These are phyloP conservation scores for Myotisia sp. DNA, from an alignment of 2,329 filamentous ascomycete genomes.

Conservation along the genomic window DNA sequence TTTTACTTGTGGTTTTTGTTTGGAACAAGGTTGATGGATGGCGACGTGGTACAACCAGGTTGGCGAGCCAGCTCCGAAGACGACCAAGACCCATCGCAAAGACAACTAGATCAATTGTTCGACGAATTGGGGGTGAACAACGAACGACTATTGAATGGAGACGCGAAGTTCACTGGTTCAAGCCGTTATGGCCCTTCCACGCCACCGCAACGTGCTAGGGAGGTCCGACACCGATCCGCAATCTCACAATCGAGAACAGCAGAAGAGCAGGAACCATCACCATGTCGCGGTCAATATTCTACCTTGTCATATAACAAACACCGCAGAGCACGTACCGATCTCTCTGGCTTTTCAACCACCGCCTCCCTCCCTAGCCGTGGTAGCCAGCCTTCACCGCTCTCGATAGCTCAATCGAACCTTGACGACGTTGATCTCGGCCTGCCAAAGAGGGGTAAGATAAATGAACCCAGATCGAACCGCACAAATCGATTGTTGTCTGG, in stretches of 20 bases:
- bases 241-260: too few species aligned
- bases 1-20: too few species aligned
- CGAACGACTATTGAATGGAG: background rate
- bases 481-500: constrained; percentile 8
- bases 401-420: constrained; percentile 3
- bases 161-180: background rate
- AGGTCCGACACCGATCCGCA: too few species aligned
- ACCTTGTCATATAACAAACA: background rate
- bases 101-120: constrained; percentile 2
- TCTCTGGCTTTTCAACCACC: background rate
- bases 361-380: background rate
- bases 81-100: constrained; percentile 1
- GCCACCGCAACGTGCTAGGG: too few species aligned
- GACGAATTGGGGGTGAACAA: constrained; percentile 4
- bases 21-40: constrained; percentile 6
- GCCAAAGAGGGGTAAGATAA: constrained; percentile 5
- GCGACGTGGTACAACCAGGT: constrained; percentile 10
- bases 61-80: constrained; percentile 5
- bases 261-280: too few species aligned
- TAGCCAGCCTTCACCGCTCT: too few species aligned
- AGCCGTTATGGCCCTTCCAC: background rate
- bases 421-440: constrained; percentile 8
- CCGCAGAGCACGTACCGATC: constrained; percentile 7
- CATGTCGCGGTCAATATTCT: too few species aligned
- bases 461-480: constrained; percentile 5